Evolutionary conservation across 2,329 filamentous ascomycete species (phyloP).

Genomic region (Metarhizium sp.): DNA sequence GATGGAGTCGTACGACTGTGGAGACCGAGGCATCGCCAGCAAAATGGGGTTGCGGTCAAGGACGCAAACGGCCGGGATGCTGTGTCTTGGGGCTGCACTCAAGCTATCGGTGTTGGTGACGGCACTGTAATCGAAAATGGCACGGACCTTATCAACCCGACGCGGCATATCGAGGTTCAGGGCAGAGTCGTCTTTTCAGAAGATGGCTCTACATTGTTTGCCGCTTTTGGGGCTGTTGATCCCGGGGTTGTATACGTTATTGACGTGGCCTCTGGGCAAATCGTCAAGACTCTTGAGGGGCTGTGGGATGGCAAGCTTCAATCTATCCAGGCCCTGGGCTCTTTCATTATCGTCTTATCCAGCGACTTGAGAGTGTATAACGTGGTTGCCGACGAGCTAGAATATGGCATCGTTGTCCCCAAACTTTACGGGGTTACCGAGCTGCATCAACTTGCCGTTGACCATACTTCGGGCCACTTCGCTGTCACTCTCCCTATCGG

Average conservation of each 20-base stretch:
- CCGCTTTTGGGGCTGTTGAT: slow-evolving; percentile 45
- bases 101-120: slow-evolving; percentile 44
- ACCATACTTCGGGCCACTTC: slow-evolving; percentile 54
- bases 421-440: slow-evolving; percentile 28
- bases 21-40: slow-evolving; percentile 61
- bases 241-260: slow-evolving; percentile 64
- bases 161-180: slow-evolving; percentile 29
- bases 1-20: slow-evolving; percentile 74
- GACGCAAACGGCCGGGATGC: slow-evolving; percentile 48
- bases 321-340: slow-evolving; percentile 61
- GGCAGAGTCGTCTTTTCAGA: slow-evolving; percentile 71
- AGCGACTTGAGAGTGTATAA: slow-evolving; percentile 72
- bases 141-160: slow-evolving; percentile 15
- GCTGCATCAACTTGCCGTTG: slow-evolving; percentile 61
- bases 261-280: slow-evolving; percentile 57
- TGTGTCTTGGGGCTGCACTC: slow-evolving; percentile 66
- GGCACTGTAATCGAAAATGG: slow-evolving; percentile 32
- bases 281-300: slow-evolving; percentile 58
- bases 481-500: slow-evolving; percentile 46
- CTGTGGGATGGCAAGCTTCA: slow-evolving; percentile 57
- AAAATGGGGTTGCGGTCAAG: slow-evolving; percentile 57
- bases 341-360: slow-evolving; percentile 67
- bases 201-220: slow-evolving; percentile 76
- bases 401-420: slow-evolving; percentile 53
- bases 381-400: slow-evolving; percentile 66